Percentiles rank a stretch among this genome's conserved stretches.
phyloP scores from a whole-genome alignment of 305 asterid genomes.

The Rubia peregrina region DNA sequence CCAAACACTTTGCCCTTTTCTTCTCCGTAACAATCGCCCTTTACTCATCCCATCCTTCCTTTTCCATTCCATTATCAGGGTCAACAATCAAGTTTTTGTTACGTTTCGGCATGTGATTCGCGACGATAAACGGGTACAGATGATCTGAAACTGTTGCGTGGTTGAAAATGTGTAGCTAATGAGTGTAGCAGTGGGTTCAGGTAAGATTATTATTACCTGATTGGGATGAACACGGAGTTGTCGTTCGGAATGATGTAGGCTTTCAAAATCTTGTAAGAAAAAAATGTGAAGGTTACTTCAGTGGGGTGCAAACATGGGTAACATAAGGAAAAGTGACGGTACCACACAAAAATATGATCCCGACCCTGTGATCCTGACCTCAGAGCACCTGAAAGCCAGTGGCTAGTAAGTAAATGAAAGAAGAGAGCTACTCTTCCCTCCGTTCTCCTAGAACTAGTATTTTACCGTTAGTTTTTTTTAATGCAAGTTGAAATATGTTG shows the following conservation, averaged over 20 bases:
- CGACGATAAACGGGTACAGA: too few relatives aligned
- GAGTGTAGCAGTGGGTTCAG: constrained; percentile 17
- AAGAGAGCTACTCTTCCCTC: not conserved
- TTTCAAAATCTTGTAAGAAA: constrained; percentile 26
- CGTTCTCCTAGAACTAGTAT: not conserved
- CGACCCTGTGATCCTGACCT: constrained; percentile 11
- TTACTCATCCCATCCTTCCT: not conserved
- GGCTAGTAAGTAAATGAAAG: constrained; percentile 10
- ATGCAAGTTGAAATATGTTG: too few relatives aligned
- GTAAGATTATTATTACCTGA: constrained; percentile 11
- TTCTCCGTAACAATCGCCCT: not conserved
- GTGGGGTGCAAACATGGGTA: constrained; percentile 38
- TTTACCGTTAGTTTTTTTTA: too few relatives aligned
- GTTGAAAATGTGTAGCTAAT: too few relatives aligned
- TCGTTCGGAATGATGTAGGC: constrained; percentile 33
- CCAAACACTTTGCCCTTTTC: not conserved
- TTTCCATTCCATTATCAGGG: not conserved
- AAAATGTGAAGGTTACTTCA: constrained; percentile 21
- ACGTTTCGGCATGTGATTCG: too few relatives aligned
- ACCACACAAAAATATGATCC: constrained; percentile 26
- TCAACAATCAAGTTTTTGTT: not conserved
- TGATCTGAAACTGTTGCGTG: too few relatives aligned
- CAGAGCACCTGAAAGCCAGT: constrained; percentile 43
- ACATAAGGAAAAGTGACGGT: constrained; percentile 25
- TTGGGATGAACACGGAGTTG: constrained; percentile 41